Evolutionary conservation across 345 rosid genomes (phyloP), one percentile per base, ranked within the genome.

Genomic region (Corchorus capsularis): DNA sequence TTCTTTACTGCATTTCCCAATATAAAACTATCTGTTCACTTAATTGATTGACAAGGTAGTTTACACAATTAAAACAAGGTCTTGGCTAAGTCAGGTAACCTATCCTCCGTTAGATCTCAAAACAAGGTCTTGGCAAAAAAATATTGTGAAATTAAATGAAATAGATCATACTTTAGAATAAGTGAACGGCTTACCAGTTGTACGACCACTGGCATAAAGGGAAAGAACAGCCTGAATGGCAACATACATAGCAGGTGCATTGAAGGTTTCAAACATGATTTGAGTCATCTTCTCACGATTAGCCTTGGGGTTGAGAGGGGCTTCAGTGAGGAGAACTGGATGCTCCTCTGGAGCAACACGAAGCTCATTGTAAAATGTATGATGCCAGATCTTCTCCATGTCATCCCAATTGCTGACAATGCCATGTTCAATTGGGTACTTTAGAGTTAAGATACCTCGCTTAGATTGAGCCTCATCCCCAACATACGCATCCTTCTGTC

Each of bases 381-480:
- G 89, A 77, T 86, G 89, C 89, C 89, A 86, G 55, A 86, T 86
- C 66, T 86, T 86, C 79, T 86, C 89, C 89, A 86, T 86, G 63
- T 91, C 95, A 84, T 91, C 95, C 95, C 95, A 91, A 67, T 91
- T 91, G 82, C 82, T 89, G 47, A 91, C 96, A 78, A 91, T 88
- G 6, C 96, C 96, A 74, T 91, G 96, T 75, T 91, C 96, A 66
- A 91, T 91, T 15, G 95, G 95, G 71, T 91, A 91, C 54, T 90
- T 90, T 72, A 90, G 76, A 70, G 90, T 90, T 75, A 90, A 84
- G 17, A 91, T 91, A 83, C 95, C 95, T 73, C 95, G 85, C 86
- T 89, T 89, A 13, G 92, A 90, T 78, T 88, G 92, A 66, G 92
- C 94, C 82, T 90, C 94, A 65, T 90, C 94, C 56, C 94, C 94